phyloP scores from a whole-genome alignment of 2,329 filamentous ascomycete species.

The Pestalotiopsis sp. region DNA sequence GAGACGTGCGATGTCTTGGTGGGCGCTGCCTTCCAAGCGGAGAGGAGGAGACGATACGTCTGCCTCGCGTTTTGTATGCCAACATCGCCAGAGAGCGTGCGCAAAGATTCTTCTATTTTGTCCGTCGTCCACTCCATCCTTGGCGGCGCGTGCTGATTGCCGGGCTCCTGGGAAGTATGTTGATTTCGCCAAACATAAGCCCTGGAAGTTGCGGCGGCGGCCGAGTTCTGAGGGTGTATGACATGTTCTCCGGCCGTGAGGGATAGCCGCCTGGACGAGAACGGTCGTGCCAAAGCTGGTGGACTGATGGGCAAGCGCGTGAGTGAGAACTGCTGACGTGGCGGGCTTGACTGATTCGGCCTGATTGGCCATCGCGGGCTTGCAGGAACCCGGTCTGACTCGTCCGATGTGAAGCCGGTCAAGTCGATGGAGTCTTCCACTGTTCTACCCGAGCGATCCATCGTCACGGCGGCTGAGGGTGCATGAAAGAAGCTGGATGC shows the following conservation, averaged over 20 bases:
- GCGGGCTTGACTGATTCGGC: slow-evolving; percentile 13
- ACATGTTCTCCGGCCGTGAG: too few species aligned
- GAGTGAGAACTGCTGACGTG: slow-evolving; percentile 20
- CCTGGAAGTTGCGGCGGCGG: not conserved
- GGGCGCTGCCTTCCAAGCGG: slow-evolving; percentile 43
- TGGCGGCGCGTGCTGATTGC: slow-evolving; percentile 32
- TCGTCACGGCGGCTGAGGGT: not conserved
- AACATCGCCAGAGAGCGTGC: slow-evolving; percentile 44
- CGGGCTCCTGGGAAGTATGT: slow-evolving; percentile 29
- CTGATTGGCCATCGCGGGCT: not conserved
- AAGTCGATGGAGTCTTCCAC: slow-evolving; percentile 16
- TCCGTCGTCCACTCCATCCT: slow-evolving; percentile 44
- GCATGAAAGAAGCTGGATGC: too few species aligned
- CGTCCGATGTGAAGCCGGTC: slow-evolving; percentile 24
- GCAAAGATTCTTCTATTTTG: slow-evolving; percentile 44
- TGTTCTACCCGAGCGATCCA: not conserved
- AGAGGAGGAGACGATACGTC: slow-evolving; percentile 44
- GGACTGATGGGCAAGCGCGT: slow-evolving; percentile 22
- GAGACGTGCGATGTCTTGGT: slow-evolving; percentile 41
- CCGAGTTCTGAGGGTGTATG: too few species aligned
- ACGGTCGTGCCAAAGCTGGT: slow-evolving; percentile 15
- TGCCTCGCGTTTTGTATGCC: slow-evolving; percentile 48
- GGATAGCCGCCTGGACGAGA: too few species aligned
- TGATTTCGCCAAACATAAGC: not conserved
- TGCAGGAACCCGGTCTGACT: slow-evolving; percentile 23